A percentile compares a stretch with the other conserved stretches of the same genome.
phyloP scores from a whole-genome alignment of 495 filamentous ascomycete genomes.

The Chaetomium cochliodes region DNA sequence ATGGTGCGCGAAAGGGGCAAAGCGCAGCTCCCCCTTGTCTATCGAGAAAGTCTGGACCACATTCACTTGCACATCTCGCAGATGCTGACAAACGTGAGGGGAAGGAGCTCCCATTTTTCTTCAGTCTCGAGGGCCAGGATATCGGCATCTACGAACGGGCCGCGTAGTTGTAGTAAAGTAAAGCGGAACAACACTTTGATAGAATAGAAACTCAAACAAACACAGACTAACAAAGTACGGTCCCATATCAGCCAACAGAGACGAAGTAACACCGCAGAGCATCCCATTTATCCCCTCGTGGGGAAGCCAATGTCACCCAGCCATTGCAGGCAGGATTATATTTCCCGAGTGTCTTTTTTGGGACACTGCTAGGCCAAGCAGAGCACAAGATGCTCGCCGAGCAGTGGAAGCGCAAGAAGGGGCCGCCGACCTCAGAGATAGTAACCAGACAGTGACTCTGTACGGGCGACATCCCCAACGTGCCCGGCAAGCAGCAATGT shows the following conservation, averaged over 20 bases:
- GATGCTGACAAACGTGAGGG: no score
- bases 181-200: not conserved
- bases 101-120: no score
- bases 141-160: no score
- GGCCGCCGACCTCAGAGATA: not conserved
- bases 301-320: slow-evolving; percentile 9
- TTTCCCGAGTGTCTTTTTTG: slow-evolving; percentile 9
- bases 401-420: not conserved
- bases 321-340: slow-evolving; percentile 5
- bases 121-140: no score
- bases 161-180: not conserved
- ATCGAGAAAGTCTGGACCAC: not conserved
- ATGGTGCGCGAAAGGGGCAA: not conserved
- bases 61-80: not conserved
- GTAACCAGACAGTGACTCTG: not conserved
- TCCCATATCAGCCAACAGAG: not conserved
- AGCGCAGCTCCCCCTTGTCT: not conserved
- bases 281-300: slow-evolving; percentile 9
- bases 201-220: not conserved
- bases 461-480: no score
- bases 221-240: not conserved
- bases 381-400: not conserved
- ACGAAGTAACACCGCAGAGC: slow-evolving; percentile 9
- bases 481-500: no score
- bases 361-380: not conserved